Evolutionary conservation across 208 protist genomes (phyloP).

Genomic region (Leishmania amazonensis): DNA sequence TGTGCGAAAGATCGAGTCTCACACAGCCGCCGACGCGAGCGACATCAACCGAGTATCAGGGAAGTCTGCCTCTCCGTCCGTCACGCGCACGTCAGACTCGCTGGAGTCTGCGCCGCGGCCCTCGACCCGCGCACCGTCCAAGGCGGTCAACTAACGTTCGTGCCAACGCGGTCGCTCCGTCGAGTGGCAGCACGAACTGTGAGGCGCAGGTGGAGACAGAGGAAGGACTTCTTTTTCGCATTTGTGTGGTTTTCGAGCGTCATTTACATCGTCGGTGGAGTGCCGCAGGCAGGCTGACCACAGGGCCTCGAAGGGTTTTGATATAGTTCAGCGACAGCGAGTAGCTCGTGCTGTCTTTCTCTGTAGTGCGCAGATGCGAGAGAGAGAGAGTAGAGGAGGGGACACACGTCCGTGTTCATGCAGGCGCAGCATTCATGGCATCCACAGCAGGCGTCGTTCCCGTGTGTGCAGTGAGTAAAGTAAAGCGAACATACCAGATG

Average conservation of each 20-base stretch:
- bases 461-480: neutral
- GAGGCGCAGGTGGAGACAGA: neutral
- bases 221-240: neutral
- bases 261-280: neutral
- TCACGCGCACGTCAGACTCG: slow-evolving; percentile 26
- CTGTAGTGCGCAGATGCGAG: neutral
- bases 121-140: slow-evolving; percentile 34
- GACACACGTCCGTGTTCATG: neutral
- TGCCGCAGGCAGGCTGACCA: neutral
- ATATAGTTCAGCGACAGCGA: neutral
- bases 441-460: neutral
- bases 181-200: neutral
- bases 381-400: neutral
- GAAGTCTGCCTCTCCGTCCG: slow-evolving; percentile 23
- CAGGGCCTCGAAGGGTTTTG: neutral
- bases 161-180: neutral
- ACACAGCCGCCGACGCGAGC: neutral
- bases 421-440: neutral
- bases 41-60: slow-evolving; percentile 15
- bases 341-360: neutral
- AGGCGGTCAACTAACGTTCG: slow-evolving; percentile 17
- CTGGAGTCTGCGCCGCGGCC: slow-evolving; percentile 11
- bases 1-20: slow-evolving; percentile 17
- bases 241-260: neutral
- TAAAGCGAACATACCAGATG: neutral